Percentiles rank a stretch among this genome's conserved stretches.
Conservation (phyloP, 495 filamentous ascomycete species). For the Durotheca rogersii region DNA sequence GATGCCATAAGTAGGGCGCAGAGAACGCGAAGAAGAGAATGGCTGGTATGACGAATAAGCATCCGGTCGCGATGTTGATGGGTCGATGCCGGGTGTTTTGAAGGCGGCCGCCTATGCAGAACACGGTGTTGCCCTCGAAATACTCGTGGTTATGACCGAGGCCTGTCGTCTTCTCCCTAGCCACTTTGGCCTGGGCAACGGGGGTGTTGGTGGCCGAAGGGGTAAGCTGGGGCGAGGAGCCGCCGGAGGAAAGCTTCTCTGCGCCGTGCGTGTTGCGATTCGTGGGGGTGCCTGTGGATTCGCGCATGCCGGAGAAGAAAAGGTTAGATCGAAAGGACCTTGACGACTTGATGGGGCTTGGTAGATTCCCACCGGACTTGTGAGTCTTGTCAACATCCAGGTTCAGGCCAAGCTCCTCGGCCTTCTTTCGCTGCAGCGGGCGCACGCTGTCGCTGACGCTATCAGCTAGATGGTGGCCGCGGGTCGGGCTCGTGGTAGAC, state of each 20-base stretch:
- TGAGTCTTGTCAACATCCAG: constrained; percentile 59
- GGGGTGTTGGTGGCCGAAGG: constrained; percentile 34
- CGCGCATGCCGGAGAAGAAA: constrained; percentile 53
- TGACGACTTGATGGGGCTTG: constrained; percentile 65
- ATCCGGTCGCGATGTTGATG: constrained; percentile 85
- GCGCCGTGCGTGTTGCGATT: constrained; percentile 60
- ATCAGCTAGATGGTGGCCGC: constrained; percentile 60
- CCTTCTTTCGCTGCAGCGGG: constrained; percentile 61
- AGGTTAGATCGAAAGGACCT: constrained; percentile 72
- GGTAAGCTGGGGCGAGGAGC: constrained; percentile 67
- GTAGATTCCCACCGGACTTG: constrained; percentile 41
- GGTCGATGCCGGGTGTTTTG: constrained; percentile 87
- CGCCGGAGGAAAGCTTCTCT: constrained; percentile 73
- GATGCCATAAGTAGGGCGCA: constrained; percentile 85
- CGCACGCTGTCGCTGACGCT: constrained; percentile 74
- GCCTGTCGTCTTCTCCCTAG: constrained; percentile 40
- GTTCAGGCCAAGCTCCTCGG: constrained; percentile 53
- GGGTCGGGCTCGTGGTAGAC: constrained; percentile 71
- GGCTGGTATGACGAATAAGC: constrained; percentile 72
- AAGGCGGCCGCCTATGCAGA: constrained; percentile 79
- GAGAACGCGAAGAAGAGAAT: constrained; percentile 84
- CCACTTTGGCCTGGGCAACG: constrained; percentile 27
- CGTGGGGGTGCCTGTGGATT: constrained; percentile 49
- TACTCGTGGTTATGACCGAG: constrained; percentile 82
- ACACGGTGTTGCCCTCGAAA: constrained; percentile 87